Evolutionary conservation across 306 rosid species (phyloP), one percentile per base, ranked within the genome.

Genomic region (Begonia masoniana): DNA sequence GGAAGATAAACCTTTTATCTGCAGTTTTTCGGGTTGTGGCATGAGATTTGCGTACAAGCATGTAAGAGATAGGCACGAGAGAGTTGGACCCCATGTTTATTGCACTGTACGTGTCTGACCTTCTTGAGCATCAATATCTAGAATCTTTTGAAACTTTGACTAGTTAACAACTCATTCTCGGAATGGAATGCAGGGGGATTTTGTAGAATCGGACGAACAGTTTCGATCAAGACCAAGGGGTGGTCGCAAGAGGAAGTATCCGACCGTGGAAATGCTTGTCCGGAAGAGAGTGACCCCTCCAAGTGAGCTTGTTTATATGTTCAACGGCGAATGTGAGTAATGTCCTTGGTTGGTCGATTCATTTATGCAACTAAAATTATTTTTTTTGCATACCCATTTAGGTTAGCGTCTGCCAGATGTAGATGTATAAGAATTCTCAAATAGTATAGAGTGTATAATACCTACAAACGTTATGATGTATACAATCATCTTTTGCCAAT

Each of bases 1-100:
- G 1, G 50, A 76, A 31, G 55, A 17, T 2, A 91, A 71, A 47
- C 96, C 84, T 7, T 91, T 71, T 56, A 62, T 56, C 10, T 91
- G 97, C 54, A 59, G 87, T 58, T 78, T 85, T 69, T 55, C 76
- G n/a, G 77, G 81, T 60, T 89, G 97, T 62, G 85, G 85, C 57
- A 69, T 76, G 96, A 85, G 88, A 54, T 91, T 91, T 51, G 73
- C 94, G 7, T 83, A 83, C 76, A 91, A 85, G 66, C 97, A 91
- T 1, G 97, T 91, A 41, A 66, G 97, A 71, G 88, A 91, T 49
- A 85, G 81, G 10, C 97, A 83, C 4, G 92, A 85, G 65, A 83
- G 77, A 58, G 75, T 72, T 1, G 82, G 71, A 2, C 54, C 49
- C 48, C 94, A 85, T 65, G 79, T 77, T 41, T 81, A 71, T 67